Conservation (phyloP, 371 early-diverging fungal species). For the Blyttiomyces sp. region DNA sequence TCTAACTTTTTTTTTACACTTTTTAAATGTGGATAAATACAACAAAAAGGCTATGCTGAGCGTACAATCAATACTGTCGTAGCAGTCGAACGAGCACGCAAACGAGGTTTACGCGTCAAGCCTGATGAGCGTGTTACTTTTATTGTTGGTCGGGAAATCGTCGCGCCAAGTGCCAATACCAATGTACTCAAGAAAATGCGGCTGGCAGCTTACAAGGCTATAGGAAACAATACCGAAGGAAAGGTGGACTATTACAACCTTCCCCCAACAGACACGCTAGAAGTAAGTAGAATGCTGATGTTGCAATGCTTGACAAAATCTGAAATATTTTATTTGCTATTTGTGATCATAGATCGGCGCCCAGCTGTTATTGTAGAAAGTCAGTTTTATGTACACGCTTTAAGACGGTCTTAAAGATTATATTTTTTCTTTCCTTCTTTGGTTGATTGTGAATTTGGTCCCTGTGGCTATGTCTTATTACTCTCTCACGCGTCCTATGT, state of each 20-base stretch:
- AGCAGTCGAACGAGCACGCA: constrained; percentile 31
- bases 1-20: constrained; percentile 3
- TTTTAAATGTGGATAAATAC: too few species aligned
- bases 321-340: too few species aligned
- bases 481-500: too few species aligned
- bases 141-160: constrained; percentile 36
- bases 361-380: constrained; percentile 1
- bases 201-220: constrained; percentile 13
- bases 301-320: too few species aligned
- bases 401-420: too few species aligned
- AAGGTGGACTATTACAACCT: constrained; percentile 36
- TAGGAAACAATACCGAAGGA: constrained; percentile 31
- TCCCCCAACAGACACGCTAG: constrained; percentile 34
- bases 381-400: too few species aligned
- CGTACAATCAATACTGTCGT: constrained; percentile 33
- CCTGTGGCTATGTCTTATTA: too few species aligned
- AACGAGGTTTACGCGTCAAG: constrained; percentile 29
- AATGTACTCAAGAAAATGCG: constrained; percentile 10
- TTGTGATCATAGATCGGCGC: too few species aligned
- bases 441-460: too few species aligned
- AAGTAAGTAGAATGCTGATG: too few species aligned
- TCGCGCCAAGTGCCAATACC: constrained; percentile 8
- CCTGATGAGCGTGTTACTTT: constrained; percentile 30
- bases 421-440: too few species aligned
- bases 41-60: constrained; percentile 42